These are phyloP conservation scores for Scorias spongiosa DNA, from an alignment of 2,329 filamentous ascomycete species.

Conservation along the genomic window DNA sequence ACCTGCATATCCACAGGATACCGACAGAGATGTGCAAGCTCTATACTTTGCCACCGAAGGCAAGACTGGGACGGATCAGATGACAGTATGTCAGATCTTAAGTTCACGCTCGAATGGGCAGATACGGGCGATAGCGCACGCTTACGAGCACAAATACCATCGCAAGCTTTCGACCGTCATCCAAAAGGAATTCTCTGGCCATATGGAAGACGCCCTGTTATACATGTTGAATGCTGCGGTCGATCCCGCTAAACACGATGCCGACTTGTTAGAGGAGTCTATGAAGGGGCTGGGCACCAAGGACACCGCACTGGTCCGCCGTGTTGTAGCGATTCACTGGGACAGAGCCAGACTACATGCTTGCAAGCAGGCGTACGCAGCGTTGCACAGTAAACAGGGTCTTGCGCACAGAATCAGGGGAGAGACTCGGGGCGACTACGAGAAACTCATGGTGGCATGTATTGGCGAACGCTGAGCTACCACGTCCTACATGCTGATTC, in stretches of 20 bases:
- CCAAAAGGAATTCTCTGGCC: slow-evolving; percentile 70
- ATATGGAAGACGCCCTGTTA: slow-evolving; percentile 76
- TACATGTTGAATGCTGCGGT: slow-evolving; percentile 62
- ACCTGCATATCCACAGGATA: slow-evolving; percentile 55
- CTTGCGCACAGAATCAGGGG: slow-evolving; percentile 56
- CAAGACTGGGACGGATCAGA: slow-evolving; percentile 49
- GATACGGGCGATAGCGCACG: slow-evolving; percentile 62
- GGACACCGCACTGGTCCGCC: slow-evolving; percentile 59
- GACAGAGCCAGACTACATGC: slow-evolving; percentile 57
- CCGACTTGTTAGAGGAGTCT: slow-evolving; percentile 62
- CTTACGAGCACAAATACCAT: slow-evolving; percentile 60
- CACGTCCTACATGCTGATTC: not conserved
- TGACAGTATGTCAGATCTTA: slow-evolving; percentile 66
- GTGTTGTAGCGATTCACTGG: slow-evolving; percentile 77
- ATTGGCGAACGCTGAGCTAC: slow-evolving; percentile 3
- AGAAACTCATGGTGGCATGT: slow-evolving; percentile 54
- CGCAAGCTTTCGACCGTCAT: slow-evolving; percentile 58
- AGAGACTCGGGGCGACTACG: slow-evolving; percentile 77
- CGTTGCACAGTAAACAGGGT: slow-evolving; percentile 47
- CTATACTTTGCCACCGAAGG: slow-evolving; percentile 65
- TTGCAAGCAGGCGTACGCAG: slow-evolving; percentile 63
- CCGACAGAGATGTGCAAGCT: slow-evolving; percentile 61
- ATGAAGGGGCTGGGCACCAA: slow-evolving; percentile 85
- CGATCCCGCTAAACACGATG: slow-evolving; percentile 75
- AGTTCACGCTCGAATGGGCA: slow-evolving; percentile 60